Conservation (phyloP, 1,284 basidiomycete species). For the Baeospora myosura region DNA sequence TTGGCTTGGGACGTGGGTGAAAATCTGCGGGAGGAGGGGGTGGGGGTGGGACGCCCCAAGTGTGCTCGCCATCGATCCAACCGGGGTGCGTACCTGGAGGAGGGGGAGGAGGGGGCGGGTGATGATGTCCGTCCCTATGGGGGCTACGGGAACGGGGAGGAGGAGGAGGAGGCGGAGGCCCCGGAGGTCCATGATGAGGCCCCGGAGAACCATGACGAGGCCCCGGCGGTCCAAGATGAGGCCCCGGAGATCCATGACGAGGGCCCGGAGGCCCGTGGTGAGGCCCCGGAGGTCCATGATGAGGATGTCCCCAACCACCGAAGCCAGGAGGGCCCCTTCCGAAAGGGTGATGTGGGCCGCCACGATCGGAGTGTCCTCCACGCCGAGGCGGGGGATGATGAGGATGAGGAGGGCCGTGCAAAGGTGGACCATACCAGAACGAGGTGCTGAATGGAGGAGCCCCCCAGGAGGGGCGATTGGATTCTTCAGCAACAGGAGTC, state of each 20-base stretch:
- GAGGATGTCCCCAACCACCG: no score
- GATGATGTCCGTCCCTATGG: neutral
- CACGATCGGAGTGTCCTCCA: neutral
- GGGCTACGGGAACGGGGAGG: slow-evolving; percentile 7
- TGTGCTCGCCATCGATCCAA: no score
- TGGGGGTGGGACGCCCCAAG: neutral
- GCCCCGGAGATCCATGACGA: no score
- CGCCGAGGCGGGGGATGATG: slow-evolving; percentile 2
- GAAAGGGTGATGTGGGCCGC: no score
- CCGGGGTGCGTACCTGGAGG: slow-evolving; percentile 2
- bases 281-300: no score
- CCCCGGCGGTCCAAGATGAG: no score
- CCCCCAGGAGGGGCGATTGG: no score
- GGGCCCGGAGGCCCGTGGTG: no score
- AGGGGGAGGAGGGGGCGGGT: slow-evolving; percentile 10
- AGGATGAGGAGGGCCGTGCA: slow-evolving; percentile 4
- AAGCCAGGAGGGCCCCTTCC: no score
- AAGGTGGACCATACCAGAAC: slow-evolving; percentile 1
- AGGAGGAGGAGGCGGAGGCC: slow-evolving; percentile 10
- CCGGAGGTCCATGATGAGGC: neutral
- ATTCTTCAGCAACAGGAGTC: neutral
- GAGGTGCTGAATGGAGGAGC: neutral
- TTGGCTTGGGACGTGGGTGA: slow-evolving; percentile 15
- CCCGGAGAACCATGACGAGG: no score
- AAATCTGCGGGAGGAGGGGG: slow-evolving; percentile 7